Evolutionary conservation across 2,329 filamentous ascomycete species (phyloP), one percentile per base, ranked within the genome.

Genomic region (Botryotinia calthae): DNA sequence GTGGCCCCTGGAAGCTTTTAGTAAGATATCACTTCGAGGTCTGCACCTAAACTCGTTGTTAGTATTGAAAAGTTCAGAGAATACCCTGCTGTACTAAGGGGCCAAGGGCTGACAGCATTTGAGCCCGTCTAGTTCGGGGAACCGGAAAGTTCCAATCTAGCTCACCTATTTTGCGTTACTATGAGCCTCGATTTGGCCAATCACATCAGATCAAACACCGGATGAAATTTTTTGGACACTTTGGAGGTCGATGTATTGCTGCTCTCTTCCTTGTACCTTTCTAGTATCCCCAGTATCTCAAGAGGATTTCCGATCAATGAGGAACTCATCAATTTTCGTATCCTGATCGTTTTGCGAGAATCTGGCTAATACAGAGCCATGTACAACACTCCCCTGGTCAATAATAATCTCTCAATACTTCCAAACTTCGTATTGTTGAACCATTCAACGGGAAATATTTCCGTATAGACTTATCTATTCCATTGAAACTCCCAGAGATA

Each of bases 341-440:
- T 59, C 62, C 37, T 22, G 48, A 62, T n/a, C 40, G 58, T 40
- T 44, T 48, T 40, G 62, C 42, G 40, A 44, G 28, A 44, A 67
- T 58, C 22, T n/a, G 34, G 62, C 5, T 37, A 14, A 72, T 59
- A 67, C 16, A 40, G 46, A 40, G 46, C 40, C 44, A 48, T 67
- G 70, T 67, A 59, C 51, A 16, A 72, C 70, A 59, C 44, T 51
- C 10, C 37, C 34, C 69, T 51, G 40, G 70, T 48, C 40, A 67
- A 72, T 22, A 25, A 48, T 46, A 28, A 28, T 31, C 40, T 67
- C 20, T 25, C 48, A 72, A 48, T 66, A 71, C 28, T 65, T 66
- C 34, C 16, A 42, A 67, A 6, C 31, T 37, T 58, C 12, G 28
- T 31, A 72, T 48, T 44, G 22, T 67, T 40, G 34, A 67, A 20